phyloP scores from a whole-genome alignment of 495 filamentous ascomycete species.

The Cladorrhinum samala region DNA sequence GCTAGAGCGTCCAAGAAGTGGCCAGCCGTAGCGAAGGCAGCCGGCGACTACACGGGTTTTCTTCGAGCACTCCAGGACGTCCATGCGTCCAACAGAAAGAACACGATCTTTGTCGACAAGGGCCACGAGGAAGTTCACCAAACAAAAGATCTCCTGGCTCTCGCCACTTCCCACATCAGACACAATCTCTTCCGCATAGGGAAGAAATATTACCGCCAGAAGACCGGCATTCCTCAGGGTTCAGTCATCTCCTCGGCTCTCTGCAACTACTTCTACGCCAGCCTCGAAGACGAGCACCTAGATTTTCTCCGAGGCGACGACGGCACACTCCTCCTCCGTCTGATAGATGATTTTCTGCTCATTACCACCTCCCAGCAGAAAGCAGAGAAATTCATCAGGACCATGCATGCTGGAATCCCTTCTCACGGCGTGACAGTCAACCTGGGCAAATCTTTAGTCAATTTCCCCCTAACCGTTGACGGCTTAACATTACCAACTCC shows the following conservation, averaged over 20 bases:
- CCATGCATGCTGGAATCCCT: constrained; percentile 73
- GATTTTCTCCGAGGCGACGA: constrained; percentile 48
- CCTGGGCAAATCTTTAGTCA: constrained; percentile 72
- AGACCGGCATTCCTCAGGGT: constrained; percentile 85
- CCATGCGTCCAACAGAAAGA: constrained; percentile 42
- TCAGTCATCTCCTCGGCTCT: constrained; percentile 78
- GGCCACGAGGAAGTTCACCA: constrained; percentile 47
- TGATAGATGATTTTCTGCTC: constrained; percentile 90
- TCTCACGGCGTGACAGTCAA: constrained; percentile 78
- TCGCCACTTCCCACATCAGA: constrained; percentile 70
- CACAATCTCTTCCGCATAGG: constrained; percentile 84
- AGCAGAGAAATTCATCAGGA: constrained; percentile 62
- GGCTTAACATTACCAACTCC: constrained; percentile 45
- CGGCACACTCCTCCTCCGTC: constrained; percentile 64
- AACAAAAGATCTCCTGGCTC: constrained; percentile 54
- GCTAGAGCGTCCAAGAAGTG: constrained; percentile 51
- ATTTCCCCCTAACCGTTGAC: constrained; percentile 64
- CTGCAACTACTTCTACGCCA: constrained; percentile 92
- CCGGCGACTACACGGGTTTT: constrained; percentile 48
- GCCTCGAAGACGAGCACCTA: constrained; percentile 66
- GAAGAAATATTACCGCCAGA: constrained; percentile 84
- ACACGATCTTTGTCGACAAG: constrained; percentile 71
- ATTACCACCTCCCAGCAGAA: constrained; percentile 63
- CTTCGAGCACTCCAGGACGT: constrained; percentile 47
- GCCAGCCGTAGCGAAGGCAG: constrained; percentile 51